Percentiles rank a stretch among this genome's conserved stretches.
Evolutionary conservation across 345 rosid species (phyloP).

Genomic region (Barbarea vulgaris): DNA sequence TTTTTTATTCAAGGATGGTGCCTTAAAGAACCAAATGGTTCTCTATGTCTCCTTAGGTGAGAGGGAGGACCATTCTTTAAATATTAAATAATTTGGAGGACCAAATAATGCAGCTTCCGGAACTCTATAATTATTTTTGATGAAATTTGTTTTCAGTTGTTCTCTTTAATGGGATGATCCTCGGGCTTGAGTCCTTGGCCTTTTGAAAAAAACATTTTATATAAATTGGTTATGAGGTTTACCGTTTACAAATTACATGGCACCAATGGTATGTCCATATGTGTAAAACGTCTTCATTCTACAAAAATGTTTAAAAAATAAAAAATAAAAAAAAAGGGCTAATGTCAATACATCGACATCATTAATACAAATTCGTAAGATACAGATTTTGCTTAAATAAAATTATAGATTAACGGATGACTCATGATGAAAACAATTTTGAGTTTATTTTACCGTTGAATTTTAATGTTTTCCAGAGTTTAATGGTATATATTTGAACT

Average conservation of each 20-base stretch:
- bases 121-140: background rate
- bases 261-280: background rate
- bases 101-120: conserved; percentile 39
- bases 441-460: too few relatives aligned
- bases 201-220: background rate
- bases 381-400: too few relatives aligned
- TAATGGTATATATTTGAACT: too few relatives aligned
- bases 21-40: conserved; percentile 39
- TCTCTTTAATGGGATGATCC: background rate
- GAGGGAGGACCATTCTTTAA: conserved; percentile 32
- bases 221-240: background rate
- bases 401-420: too few relatives aligned
- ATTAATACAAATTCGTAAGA: too few relatives aligned
- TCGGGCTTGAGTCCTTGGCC: conserved; percentile 11
- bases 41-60: conserved; percentile 35
- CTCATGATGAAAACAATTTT: too few relatives aligned
- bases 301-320: too few relatives aligned
- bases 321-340: too few relatives aligned
- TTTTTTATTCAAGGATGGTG: conserved; percentile 14
- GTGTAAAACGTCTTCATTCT: background rate
- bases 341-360: too few relatives aligned
- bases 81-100: conserved; percentile 30
- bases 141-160: background rate
- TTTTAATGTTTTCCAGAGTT: too few relatives aligned
- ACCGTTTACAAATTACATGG: background rate